Base-by-base conservation (phyloP, 768 basidiomycete species). In the Ramaria sp. region DNA sequence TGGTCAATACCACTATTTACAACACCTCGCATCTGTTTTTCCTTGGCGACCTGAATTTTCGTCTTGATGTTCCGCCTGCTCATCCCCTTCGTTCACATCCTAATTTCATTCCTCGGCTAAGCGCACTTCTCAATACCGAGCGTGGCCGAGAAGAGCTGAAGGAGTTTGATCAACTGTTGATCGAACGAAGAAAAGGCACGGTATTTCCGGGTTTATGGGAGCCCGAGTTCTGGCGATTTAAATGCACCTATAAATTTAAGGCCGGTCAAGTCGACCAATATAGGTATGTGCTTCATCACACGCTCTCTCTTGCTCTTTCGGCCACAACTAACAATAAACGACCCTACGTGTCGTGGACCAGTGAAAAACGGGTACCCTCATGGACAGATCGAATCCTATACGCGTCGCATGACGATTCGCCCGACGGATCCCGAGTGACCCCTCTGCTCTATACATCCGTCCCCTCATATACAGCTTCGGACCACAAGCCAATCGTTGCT, bases 371-470 rank as follows among this genome's bases (percentile, higher is more conserved):
- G 10, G 77, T 75, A 1, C 94, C 95, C 0, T 82, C 92, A 20
- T 98, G 91, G 88, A 96, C 93, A 30, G 95, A 98, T 69, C 79
- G 95, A 46, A 79, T 98, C 45, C 73, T 97, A 65, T 96, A 91
- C 65, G 77, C 88, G 12, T 89, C 88, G 5, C 74, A 83, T 65
- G 77, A 77, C 20, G 88, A 90, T 67, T 78, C 77, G 1, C 79
- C 80, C 1, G 73, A 77, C 57, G 64, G 72, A 38, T 81, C 85
- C 1, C 65, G 75, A 57, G 81, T 88, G 59, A 75, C 67, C 3
- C 88, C 85, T 59, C 57, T 88, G 19, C 66, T 90, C 50, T 94
- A 94, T 66, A 88, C 87, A 1, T 81, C 83, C 38, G 77, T 92
- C 60, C 88, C 86, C 13, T 83, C 86, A 0, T 90, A 93, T 68